Evolutionary conservation across 345 rosid genomes (phyloP).

Genomic region (Citrus mangshanensis): DNA sequence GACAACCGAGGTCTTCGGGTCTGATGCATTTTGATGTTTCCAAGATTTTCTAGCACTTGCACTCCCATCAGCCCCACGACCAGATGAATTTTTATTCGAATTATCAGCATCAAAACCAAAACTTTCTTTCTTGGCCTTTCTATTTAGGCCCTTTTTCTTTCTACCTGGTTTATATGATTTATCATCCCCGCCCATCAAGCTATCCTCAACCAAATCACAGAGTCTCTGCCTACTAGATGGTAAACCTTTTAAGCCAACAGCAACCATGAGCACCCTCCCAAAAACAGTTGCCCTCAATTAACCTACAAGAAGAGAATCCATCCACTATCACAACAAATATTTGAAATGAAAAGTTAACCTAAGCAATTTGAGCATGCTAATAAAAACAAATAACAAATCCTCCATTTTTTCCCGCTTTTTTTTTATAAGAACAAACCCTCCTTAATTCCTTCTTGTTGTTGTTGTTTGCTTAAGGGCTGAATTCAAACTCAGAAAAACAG

Average conservation of each 20-base stretch:
- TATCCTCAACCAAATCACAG: conserved; percentile 25
- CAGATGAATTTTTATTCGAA: conserved; percentile 31
- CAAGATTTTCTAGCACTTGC: conserved; percentile 16
- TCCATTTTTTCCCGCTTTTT: too few species aligned
- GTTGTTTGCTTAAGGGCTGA: too few species aligned
- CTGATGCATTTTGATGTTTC: conserved; percentile 41
- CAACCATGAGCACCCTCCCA: conserved; percentile 34
- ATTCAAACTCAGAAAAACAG: too few species aligned
- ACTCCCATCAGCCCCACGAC: conserved; percentile 19
- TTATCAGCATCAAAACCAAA: conserved; percentile 46
- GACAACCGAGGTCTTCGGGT: conserved; percentile 46
- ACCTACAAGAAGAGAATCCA: neutral
- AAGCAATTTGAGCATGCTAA: neutral
- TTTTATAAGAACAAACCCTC: too few species aligned
- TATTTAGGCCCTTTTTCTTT: conserved; percentile 40
- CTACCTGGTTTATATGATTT: conserved; percentile 37
- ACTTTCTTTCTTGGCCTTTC: conserved; percentile 48
- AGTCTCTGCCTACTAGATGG: conserved; percentile 30
- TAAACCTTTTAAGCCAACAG: conserved; percentile 56
- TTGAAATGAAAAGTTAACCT: neutral
- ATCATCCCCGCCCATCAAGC: conserved; percentile 49
- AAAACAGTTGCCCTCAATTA: neutral
- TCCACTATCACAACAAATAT: neutral
- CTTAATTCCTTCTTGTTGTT: too few species aligned
- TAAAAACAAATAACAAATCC: too few species aligned